Evolutionary conservation across 192 early-diverging fungal genomes (phyloP), one percentile per base, ranked within the genome.

Genomic region (Rhizophagus prolifer): DNA sequence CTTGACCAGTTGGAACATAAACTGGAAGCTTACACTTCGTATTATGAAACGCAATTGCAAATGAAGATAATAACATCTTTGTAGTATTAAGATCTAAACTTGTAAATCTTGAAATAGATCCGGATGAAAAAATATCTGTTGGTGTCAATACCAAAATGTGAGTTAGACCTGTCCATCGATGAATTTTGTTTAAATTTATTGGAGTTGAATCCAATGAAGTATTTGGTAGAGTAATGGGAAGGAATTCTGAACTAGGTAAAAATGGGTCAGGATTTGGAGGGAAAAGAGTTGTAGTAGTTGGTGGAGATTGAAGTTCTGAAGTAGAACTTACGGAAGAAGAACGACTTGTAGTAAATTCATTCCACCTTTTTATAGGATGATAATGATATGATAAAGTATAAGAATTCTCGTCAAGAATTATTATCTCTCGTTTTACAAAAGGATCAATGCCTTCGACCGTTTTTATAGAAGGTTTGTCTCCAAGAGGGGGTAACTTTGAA

Each of bases 1-100:
- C 16, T 16, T 81, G 83, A n/a, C 83, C 83, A 13, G 78, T 81
- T 21, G 90, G 90, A 30, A 86, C 86, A 84, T 88, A 91, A 26
- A 86, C 85, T 10, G 90, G 90, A 59, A 91, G 80, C 74, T 85
- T 86, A 79, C 92, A 93, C 41, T 82, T 86, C 21, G 85, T 88
- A 81, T 90, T 92, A 54, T 88, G 87, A 58, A 90, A 84, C 0
- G 91, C 90, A 64, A 91, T 89, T 36, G 88, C 85, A 79, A 90
- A 88, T n/a, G 91, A 88, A 2, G 91, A 90, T 47, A 90, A 79
- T 19, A 92, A 75, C 0, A 85, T 58, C 64, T 92, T 92, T 16
- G 91, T 87, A 23, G 82, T 88, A 69, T 86, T 85, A 14, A 90
- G 78, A 58, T 91, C 90, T 28, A 91, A 81, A 34, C 81, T 89